Percentiles rank a stretch among this genome's conserved stretches.
phyloP scores from a whole-genome alignment of 345 rosid species.

The Pugionium dolabratum region DNA sequence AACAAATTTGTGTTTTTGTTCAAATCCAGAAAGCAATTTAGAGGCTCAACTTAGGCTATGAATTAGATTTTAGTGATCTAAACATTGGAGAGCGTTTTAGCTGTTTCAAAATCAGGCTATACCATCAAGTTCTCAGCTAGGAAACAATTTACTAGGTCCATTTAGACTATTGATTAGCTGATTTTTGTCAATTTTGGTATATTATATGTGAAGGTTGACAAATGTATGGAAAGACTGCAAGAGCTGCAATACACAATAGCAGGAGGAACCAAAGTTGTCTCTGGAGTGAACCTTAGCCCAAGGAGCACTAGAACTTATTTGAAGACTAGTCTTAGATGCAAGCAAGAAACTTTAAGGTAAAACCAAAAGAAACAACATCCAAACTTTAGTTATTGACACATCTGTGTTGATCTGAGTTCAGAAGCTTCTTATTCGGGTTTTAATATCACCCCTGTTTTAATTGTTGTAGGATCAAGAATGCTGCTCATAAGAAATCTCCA shows the following conservation, averaged over 20 bases:
- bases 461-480: constrained; percentile 63
- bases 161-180: not conserved
- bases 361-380: constrained; percentile 4
- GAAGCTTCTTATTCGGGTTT: constrained; percentile 11
- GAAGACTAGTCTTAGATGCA: constrained; percentile 91
- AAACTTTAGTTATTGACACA: not conserved
- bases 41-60: too few relatives aligned
- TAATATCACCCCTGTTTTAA: not conserved
- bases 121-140: too few relatives aligned
- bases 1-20: too few relatives aligned
- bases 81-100: too few relatives aligned
- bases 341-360: constrained; percentile 93
- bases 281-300: constrained; percentile 87
- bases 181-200: not conserved
- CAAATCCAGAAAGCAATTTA: too few relatives aligned
- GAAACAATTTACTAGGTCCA: too few relatives aligned
- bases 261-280: constrained; percentile 78
- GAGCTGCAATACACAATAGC: constrained; percentile 89
- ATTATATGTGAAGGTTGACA: constrained; percentile 78
- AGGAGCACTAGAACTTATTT: constrained; percentile 84
- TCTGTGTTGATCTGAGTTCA: constrained; percentile 1
- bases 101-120: too few relatives aligned
- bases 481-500: constrained; percentile 61
- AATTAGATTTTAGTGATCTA: too few relatives aligned
- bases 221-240: constrained; percentile 92